Percentiles rank a stretch among this genome's conserved stretches.
Conservation (phyloP, 2,329 filamentous ascomycete species). For the Alternaria burnsii region DNA sequence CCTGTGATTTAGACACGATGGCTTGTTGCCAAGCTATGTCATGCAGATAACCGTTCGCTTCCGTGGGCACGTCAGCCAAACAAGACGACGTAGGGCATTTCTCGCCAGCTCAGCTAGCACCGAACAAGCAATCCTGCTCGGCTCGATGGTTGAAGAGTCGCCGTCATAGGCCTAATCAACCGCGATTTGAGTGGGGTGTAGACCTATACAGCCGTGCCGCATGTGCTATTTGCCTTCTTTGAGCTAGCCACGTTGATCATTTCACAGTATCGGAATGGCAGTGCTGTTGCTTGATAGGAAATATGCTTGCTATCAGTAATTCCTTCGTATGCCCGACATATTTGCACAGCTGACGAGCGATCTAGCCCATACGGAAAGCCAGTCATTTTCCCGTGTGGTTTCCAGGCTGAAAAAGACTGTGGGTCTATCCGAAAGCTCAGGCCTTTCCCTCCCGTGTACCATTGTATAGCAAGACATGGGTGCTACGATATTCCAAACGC, state of each 20-base stretch:
- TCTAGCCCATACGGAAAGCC: conserved; percentile 5
- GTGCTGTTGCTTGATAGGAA: conserved; percentile 20
- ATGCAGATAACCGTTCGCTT: conserved; percentile 40
- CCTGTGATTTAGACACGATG: conserved; percentile 9
- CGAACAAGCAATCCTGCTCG: conserved; percentile 35
- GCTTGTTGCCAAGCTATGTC: conserved; percentile 34
- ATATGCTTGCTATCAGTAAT: conserved; percentile 21
- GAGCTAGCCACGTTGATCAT: conserved; percentile 38
- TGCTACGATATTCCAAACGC: conserved; percentile 26
- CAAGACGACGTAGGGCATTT: conserved; percentile 30
- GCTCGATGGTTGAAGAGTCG: conserved; percentile 13
- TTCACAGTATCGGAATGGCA: conserved; percentile 22
- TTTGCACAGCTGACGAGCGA: conserved; percentile 9
- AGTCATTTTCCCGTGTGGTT: conserved; percentile 27
- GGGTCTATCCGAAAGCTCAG: conserved; percentile 28
- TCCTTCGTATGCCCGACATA: conserved; percentile 4
- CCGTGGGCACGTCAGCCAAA: conserved; percentile 38
- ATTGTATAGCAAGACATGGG: conserved; percentile 22
- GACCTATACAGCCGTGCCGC: conserved; percentile 21
- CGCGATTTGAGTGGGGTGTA: conserved; percentile 5
- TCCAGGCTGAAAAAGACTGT: conserved; percentile 18
- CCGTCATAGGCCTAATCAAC: conserved; percentile 21
- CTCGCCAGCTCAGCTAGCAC: conserved; percentile 41
- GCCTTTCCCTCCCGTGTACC: conserved; percentile 18
- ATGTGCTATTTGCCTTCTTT: conserved; percentile 23